These are phyloP conservation scores for Tetracentron sinense DNA, from an alignment of 164 flowering plant species.

Conservation along the genomic window DNA sequence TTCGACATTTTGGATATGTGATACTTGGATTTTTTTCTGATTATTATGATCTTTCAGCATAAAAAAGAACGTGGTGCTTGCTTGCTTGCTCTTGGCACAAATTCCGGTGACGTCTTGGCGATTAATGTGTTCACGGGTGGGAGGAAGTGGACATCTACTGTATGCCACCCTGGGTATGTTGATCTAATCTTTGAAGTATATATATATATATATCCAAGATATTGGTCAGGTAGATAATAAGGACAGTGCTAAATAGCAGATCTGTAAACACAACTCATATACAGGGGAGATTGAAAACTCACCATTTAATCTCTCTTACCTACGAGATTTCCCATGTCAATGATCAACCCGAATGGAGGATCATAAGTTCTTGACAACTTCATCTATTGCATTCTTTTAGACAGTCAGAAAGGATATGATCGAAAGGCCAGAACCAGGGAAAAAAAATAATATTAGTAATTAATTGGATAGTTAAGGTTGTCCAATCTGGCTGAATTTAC, in stretches of 20 bases:
- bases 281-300: too few relatives aligned
- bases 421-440: too few relatives aligned
- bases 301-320: too few relatives aligned
- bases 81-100: slow-evolving; percentile 34
- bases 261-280: not conserved
- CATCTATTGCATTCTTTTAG: too few relatives aligned
- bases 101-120: slow-evolving; percentile 27
- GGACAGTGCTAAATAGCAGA: not conserved
- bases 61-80: slow-evolving; percentile 23
- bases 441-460: too few relatives aligned
- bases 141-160: slow-evolving; percentile 26
- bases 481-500: not conserved
- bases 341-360: too few relatives aligned
- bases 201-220: not conserved
- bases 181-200: not conserved
- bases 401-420: too few relatives aligned
- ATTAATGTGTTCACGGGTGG: slow-evolving; percentile 26
- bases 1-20: not conserved
- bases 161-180: slow-evolving; percentile 31
- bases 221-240: not conserved
- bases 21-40: not conserved
- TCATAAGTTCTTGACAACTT: too few relatives aligned
- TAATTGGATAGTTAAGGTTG: not conserved
- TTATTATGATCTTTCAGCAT: slow-evolving; percentile 23
- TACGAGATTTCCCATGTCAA: too few relatives aligned